Evolutionary conservation across 192 early-diverging fungal genomes (phyloP).

Genomic region (Entrophospora sp.): DNA sequence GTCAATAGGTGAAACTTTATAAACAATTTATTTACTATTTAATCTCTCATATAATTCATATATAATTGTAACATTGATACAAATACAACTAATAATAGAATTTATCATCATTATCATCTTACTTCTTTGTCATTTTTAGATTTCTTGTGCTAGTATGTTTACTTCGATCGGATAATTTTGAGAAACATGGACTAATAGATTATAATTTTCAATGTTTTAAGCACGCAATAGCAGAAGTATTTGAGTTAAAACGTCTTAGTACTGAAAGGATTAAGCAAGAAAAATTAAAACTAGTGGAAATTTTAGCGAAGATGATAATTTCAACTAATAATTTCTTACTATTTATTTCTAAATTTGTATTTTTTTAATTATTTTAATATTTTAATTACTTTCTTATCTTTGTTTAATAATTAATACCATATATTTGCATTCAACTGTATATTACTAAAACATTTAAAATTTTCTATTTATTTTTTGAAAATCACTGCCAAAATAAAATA

Average conservation of each 20-base stretch:
- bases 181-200: slow-evolving; percentile 76
- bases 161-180: slow-evolving; percentile 72
- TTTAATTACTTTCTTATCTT: not conserved
- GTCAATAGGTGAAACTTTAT: slow-evolving; percentile 75
- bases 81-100: not conserved
- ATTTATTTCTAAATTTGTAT: not conserved
- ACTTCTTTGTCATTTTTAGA: slow-evolving; percentile 25
- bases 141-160: slow-evolving; percentile 68
- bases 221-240: slow-evolving; percentile 73
- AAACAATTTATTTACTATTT: too few relatives aligned
- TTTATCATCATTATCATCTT: not conserved
- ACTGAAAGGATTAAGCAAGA: slow-evolving; percentile 27
- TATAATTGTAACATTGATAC: not conserved
- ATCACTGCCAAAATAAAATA: too few relatives aligned
- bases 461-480: not conserved
- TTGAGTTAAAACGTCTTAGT: slow-evolving; percentile 42
- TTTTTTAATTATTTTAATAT: not conserved
- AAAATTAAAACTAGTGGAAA: not conserved
- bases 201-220: slow-evolving; percentile 80
- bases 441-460: not conserved
- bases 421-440: not conserved
- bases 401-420: not conserved
- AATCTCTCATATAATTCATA: too few relatives aligned
- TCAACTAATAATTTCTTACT: not conserved
- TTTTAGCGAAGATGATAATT: not conserved